Percentiles rank a stretch among this genome's conserved stretches.
phyloP scores from a whole-genome alignment of 2,329 filamentous ascomycete species.

The Plectosphaerella cucumerina region DNA sequence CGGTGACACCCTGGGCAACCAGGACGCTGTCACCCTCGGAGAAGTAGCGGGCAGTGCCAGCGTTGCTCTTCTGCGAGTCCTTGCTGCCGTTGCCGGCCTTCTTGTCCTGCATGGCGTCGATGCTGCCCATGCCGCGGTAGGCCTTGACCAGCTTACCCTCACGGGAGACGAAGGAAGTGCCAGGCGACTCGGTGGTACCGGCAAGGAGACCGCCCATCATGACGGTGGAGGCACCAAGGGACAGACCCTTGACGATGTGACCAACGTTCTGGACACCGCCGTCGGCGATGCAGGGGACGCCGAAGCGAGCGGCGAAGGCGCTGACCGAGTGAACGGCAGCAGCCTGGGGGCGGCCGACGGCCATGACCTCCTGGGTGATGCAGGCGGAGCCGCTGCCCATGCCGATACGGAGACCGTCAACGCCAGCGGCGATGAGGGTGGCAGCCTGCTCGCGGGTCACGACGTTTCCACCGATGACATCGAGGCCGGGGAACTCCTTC shows the following conservation, averaged over 20 bases:
- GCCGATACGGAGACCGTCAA: conserved; percentile 93
- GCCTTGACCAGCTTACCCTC: conserved; percentile 99
- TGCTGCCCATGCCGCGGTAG: conserved; percentile 98
- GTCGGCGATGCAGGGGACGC: conserved; percentile 96
- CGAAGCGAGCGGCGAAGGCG: conserved; percentile 85
- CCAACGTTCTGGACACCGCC: conserved; percentile 98
- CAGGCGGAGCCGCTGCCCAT: conserved; percentile 98
- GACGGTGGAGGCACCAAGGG: conserved; percentile 88
- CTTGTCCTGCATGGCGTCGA: conserved; percentile 99
- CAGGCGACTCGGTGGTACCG: conserved; percentile 95
- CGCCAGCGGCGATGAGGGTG: conserved; percentile 84
- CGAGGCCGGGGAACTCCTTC: conserved; percentile 74
- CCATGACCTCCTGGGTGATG: conserved; percentile 99
- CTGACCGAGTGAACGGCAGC: conserved; percentile 88
- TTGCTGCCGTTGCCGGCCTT: conserved; percentile 75
- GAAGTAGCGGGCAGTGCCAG: conserved; percentile 96
- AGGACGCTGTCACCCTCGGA: conserved; percentile 93
- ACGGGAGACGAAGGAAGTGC: conserved; percentile 91
- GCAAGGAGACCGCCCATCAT: conserved; percentile 99
- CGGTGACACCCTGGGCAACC: conserved; percentile 94
- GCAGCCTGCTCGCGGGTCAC: conserved; percentile 97
- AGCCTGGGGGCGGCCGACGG: conserved; percentile 92
- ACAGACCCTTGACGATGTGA: conserved; percentile 97
- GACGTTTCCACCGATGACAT: conserved; percentile 98
- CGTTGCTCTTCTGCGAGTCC: conserved; percentile 78